Base-by-base conservation (phyloP, 2,329 filamentous ascomycete species). In the Sporothrix protearum region DNA sequence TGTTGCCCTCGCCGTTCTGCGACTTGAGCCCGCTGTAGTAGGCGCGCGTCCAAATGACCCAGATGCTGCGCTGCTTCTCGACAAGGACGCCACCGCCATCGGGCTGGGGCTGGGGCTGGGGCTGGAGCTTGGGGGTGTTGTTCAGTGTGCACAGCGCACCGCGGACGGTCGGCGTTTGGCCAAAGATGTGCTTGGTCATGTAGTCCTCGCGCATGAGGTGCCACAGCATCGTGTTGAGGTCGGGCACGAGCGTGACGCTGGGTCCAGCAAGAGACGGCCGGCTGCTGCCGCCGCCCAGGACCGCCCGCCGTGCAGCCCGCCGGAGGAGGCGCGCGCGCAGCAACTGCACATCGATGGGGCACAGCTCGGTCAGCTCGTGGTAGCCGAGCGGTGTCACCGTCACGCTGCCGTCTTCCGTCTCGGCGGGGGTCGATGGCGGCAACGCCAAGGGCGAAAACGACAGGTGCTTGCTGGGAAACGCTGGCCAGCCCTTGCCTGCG, bases 171-270 rank as follows among this genome's bases (percentile, higher is more conserved):
- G 92, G 90, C 0, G 79, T 80, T 49, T 77, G 78, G 2, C 85
- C 83, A 75, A 91, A 87, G 6, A 94, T 83, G 73, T 88, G 85
- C 70, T 85, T 84, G 5, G 86, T 87, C 77, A 95, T 90, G 79
- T 92, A 96, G 67, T 94, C 89, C 80, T 97, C 93, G 66, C 95
- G 88, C 72, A 89, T 88, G 79, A 93, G 88, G 79, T 95, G 91
- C 93, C 93, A 96, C 73, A 85, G 81, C 75, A 94, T 85, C 7
- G 89, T 88, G 71, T 90, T 86, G 73, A 87, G 80, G 76, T 93
- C 88, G 0, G 93, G 92, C 64, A 89, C 76, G 73, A 94, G 82
- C 53, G 92, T 91, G 53, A 96, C 86, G 75, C 84, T 83, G 72
- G 81, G 77, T 74, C 76, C 78, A 33, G 76, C 75, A 14, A 76